These are phyloP conservation scores for Suhomyces chickasaworum DNA, from an alignment of 1,139 yeast species.

Conservation along the genomic window DNA sequence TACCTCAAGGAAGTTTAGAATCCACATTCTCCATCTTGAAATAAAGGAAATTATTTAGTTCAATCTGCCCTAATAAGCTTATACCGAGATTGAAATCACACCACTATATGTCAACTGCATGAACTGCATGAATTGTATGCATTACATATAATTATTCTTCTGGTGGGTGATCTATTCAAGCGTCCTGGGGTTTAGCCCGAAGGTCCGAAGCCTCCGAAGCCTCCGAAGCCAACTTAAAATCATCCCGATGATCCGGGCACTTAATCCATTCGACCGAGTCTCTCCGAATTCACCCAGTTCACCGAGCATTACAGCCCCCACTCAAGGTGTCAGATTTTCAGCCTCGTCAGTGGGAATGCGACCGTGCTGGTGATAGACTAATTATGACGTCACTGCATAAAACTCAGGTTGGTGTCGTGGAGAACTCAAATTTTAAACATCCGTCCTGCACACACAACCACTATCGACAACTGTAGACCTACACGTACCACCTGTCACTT, in stretches of 20 bases:
- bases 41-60: not conserved
- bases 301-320: not conserved
- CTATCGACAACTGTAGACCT: conserved; percentile 1
- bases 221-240: not conserved
- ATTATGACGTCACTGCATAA: not conserved
- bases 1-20: too few species aligned
- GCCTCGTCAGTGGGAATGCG: too few species aligned
- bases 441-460: conserved; percentile 8
- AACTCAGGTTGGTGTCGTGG: not conserved
- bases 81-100: not conserved
- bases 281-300: not conserved
- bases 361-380: not conserved
- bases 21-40: too few species aligned
- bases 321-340: too few species aligned
- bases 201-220: not conserved
- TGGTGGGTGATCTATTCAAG: not conserved
- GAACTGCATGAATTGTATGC: too few species aligned
- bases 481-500: not conserved
- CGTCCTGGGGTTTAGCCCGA: not conserved
- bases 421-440: not conserved
- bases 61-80: not conserved
- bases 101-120: not conserved
- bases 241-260: not conserved
- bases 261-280: not conserved
- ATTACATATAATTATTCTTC: not conserved